Conservation (phyloP, 2,329 filamentous ascomycete genomes). For the Penicillium sp. region DNA sequence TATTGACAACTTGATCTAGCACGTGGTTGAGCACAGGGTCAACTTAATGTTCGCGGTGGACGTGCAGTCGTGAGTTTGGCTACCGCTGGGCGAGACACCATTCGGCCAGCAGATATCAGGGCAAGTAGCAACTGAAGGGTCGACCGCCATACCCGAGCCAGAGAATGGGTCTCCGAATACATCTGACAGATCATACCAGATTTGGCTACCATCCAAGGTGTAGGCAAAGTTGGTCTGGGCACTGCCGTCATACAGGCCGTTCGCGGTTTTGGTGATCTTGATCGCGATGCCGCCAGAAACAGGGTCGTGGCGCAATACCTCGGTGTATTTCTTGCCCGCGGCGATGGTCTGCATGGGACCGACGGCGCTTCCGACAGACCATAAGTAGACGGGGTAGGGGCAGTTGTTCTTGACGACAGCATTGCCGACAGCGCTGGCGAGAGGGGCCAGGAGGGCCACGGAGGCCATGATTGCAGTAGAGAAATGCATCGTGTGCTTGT, state of each 20-base stretch:
- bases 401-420: conserved; percentile 44
- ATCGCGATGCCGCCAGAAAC: conserved; percentile 44
- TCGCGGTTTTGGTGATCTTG: conserved; percentile 40
- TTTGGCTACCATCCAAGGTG: conserved; percentile 35
- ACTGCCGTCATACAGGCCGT: conserved; percentile 39
- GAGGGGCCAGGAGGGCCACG: conserved; percentile 33
- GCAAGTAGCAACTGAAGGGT: conserved; percentile 27
- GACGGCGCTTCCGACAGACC: conserved; percentile 33
- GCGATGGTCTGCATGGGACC: conserved; percentile 32
- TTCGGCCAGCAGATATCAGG: conserved; percentile 33
- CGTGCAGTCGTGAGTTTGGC: conserved; percentile 32
- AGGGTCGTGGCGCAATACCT: conserved; percentile 37
- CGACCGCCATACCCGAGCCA: conserved; percentile 26
- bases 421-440: conserved; percentile 36
- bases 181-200: conserved; percentile 47
- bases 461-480: conserved; percentile 29
- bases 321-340: conserved; percentile 35
- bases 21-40: conserved; percentile 31
- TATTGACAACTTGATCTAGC: conserved; percentile 12
- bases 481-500: conserved; percentile 31
- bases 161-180: conserved; percentile 46
- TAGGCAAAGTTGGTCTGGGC: conserved; percentile 46
- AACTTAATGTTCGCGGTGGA: conserved; percentile 28
- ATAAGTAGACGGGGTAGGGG: conserved; percentile 29
- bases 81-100: conserved; percentile 31